A percentile compares a stretch with the other conserved stretches of the same genome.
These are phyloP conservation scores for Acanthochlamys bracteata DNA, from an alignment of 106 monocot species.

Conservation along the genomic window DNA sequence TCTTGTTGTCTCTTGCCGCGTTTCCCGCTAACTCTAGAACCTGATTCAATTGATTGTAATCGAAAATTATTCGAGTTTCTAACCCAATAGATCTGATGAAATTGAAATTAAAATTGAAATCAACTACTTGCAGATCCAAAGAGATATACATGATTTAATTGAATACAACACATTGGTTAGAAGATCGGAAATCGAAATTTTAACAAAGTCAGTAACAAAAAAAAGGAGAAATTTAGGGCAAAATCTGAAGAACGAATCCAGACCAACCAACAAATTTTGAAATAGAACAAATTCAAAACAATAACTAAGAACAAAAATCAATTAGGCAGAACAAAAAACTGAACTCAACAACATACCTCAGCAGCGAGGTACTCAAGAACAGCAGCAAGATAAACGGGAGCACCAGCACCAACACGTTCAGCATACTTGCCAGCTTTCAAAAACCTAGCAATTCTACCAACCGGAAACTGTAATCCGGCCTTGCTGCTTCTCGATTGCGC, in stretches of 20 bases:
- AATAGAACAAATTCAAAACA: too few species aligned
- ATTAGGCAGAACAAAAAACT: neutral
- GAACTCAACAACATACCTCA: conserved; percentile 16
- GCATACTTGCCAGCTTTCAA: conserved; percentile 31
- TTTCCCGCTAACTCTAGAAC: conserved; percentile 61
- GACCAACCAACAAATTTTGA: too few species aligned
- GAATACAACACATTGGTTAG: too few species aligned
- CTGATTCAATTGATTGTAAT: conserved; percentile 6
- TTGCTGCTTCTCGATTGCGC: conserved; percentile 30
- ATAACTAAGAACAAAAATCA: neutral
- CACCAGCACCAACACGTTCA: conserved; percentile 35
- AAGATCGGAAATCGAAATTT: too few species aligned
- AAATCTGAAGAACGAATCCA: too few species aligned
- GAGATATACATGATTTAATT: too few species aligned
- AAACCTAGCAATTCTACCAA: conserved; percentile 21
- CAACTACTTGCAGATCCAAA: too few species aligned
- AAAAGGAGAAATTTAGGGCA: too few species aligned
- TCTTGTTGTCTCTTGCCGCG: conserved; percentile 65
- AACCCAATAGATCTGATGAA: too few species aligned
- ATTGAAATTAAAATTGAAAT: too few species aligned
- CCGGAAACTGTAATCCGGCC: conserved; percentile 30
- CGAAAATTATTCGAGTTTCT: too few species aligned
- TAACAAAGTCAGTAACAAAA: too few species aligned
- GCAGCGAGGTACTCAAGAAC: conserved; percentile 42
- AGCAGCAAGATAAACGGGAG: conserved; percentile 44